phyloP scores from a whole-genome alignment of 306 rosid species.

The Senna tora region DNA sequence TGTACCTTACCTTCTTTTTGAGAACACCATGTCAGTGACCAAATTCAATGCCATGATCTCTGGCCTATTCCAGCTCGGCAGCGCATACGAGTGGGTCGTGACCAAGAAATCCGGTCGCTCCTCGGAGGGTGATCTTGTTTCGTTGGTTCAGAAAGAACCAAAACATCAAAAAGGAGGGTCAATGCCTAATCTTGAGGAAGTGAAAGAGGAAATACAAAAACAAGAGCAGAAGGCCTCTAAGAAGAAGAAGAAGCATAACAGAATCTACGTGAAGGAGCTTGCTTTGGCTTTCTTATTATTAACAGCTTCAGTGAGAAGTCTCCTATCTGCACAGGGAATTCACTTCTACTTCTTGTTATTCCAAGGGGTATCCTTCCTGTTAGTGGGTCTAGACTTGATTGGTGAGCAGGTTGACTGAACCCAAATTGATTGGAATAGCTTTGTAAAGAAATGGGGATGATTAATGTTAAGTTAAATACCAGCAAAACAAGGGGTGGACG shows the following conservation, averaged over 20 bases:
- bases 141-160: conserved; percentile 66
- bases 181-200: conserved; percentile 61
- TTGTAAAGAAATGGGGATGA: conserved; percentile 30
- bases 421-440: conserved; percentile 26
- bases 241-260: conserved; percentile 64
- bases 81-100: conserved; percentile 94
- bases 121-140: conserved; percentile 80
- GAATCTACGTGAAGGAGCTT: conserved; percentile 82
- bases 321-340: conserved; percentile 88
- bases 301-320: conserved; percentile 89
- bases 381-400: conserved; percentile 89
- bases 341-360: conserved; percentile 94
- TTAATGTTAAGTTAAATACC: conserved; percentile 19
- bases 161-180: conserved; percentile 68
- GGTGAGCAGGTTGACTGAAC: conserved; percentile 82
- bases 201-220: conserved; percentile 66
- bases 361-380: conserved; percentile 86
- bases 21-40: conserved; percentile 94
- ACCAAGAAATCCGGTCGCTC: conserved; percentile 94
- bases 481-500: conserved; percentile 36
- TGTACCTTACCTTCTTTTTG: conserved; percentile 91
- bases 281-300: conserved; percentile 80
- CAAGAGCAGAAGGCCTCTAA: conserved; percentile 52
- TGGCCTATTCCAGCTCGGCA: conserved; percentile 86
- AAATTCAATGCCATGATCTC: conserved; percentile 96